Evolutionary conservation across 1,284 basidiomycete genomes (phyloP).

Genomic region (Mycosarcoma mackinlayi): DNA sequence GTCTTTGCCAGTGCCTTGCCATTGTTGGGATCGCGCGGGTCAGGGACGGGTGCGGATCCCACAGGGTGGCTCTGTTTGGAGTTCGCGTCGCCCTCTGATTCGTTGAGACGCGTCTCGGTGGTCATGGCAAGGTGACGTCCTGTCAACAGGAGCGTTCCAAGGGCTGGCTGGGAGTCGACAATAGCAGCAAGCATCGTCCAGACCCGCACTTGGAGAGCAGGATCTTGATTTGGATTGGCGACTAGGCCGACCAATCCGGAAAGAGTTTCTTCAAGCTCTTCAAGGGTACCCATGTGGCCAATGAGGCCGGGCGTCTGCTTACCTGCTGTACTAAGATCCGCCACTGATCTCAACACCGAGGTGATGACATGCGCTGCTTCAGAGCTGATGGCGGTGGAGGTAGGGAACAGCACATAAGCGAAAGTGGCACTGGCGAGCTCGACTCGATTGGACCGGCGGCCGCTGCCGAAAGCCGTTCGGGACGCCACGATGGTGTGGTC

Average conservation of each 20-base stretch:
- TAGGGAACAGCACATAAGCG: conserved; percentile 44
- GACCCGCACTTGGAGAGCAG: conserved; percentile 76
- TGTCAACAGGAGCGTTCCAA: conserved; percentile 82
- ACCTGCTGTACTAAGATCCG: conserved; percentile 26
- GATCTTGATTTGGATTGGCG: conserved; percentile 74
- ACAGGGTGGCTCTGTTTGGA: conserved; percentile 50
- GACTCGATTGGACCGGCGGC: conserved; percentile 38
- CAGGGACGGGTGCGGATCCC: conserved; percentile 27
- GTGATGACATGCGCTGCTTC: conserved; percentile 56
- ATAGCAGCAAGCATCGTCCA: conserved; percentile 87
- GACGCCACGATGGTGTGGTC: conserved; percentile 51
- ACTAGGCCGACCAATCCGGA: conserved; percentile 53
- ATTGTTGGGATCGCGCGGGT: conserved; percentile 6
- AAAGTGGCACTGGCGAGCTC: conserved; percentile 51
- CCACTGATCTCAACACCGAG: conserved; percentile 44
- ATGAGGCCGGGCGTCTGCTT: conserved; percentile 48
- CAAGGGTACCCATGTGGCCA: conserved; percentile 64
- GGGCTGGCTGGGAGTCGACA: conserved; percentile 85
- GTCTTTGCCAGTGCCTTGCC: conserved; percentile 52
- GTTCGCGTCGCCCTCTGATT: conserved; percentile 44
- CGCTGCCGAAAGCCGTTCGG: conserved; percentile 24
- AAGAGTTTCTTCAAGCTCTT: conserved; percentile 59
- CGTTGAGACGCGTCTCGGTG: conserved; percentile 43
- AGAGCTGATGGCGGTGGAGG: conserved; percentile 45
- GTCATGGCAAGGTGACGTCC: conserved; percentile 74